Conservation (phyloP, 1,284 basidiomycete species). For the Austropuccinia psidii region DNA sequence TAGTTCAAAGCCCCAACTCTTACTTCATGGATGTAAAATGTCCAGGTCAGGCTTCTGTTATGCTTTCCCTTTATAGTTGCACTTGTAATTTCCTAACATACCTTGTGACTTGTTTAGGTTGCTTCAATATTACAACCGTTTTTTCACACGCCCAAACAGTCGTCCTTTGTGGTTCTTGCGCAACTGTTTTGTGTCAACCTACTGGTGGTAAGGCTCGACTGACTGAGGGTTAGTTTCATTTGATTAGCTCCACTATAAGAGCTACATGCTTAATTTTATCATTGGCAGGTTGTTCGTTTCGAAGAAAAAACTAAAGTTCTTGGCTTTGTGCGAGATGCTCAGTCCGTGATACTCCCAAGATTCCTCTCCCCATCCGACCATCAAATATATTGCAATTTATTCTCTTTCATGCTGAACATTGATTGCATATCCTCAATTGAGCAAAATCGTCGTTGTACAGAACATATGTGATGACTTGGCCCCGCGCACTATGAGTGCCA, state of each 20-base stretch:
- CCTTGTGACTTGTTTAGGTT: slow-evolving; percentile 45
- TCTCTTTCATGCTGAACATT: too few species aligned
- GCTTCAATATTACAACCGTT: slow-evolving; percentile 74
- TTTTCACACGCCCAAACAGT: slow-evolving; percentile 53
- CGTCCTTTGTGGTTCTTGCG: slow-evolving; percentile 64
- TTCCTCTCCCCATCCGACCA: too few species aligned
- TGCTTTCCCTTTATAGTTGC: neutral
- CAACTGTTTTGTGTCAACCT: slow-evolving; percentile 92
- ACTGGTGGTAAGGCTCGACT: slow-evolving; percentile 97
- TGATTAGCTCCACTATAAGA: neutral
- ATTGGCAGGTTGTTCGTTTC: slow-evolving; percentile 57
- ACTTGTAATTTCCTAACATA: neutral
- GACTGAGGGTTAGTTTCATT: slow-evolving; percentile 75
- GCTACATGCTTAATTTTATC: neutral
- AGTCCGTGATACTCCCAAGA: too few species aligned
- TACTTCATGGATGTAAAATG: slow-evolving; percentile 99
- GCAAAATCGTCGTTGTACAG: too few species aligned
- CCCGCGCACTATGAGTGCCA: too few species aligned
- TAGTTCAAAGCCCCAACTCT: slow-evolving; percentile 83
- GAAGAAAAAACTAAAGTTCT: slow-evolving; percentile 50
- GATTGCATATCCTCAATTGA: too few species aligned
- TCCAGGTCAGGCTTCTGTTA: slow-evolving; percentile 58
- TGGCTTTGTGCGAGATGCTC: too few species aligned
- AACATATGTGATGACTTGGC: too few species aligned
- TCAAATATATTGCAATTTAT: too few species aligned